Conservation (phyloP, 1,284 basidiomycete species). For the Pholiota adiposa region DNA sequence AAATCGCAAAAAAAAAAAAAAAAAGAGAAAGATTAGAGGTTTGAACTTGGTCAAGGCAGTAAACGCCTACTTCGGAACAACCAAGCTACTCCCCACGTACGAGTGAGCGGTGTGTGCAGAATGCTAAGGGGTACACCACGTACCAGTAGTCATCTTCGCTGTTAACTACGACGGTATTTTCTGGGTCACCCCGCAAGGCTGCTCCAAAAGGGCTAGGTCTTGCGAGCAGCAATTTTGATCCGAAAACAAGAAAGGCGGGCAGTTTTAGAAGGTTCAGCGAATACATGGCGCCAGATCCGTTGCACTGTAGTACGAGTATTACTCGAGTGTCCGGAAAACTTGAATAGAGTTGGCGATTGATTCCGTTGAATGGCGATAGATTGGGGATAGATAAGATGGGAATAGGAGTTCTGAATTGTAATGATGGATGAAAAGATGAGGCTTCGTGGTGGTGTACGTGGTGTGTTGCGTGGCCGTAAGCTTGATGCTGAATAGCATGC, state of each 20-base stretch:
- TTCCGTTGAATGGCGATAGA: no score
- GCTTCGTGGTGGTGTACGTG: no score
- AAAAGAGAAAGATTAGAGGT: background rate
- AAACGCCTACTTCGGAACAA: conserved; percentile 23
- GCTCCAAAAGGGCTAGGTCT: conserved; percentile 12
- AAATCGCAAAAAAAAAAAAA: background rate
- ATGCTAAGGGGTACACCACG: background rate
- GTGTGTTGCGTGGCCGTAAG: no score
- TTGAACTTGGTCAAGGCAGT: background rate
- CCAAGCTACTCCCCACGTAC: conserved; percentile 11
- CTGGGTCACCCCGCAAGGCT: conserved; percentile 14
- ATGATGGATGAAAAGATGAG: no score
- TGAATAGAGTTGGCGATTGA: no score
- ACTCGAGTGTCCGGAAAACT: no score
- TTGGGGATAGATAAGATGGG: no score
- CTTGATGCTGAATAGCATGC: no score
- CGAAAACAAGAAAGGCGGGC: background rate
- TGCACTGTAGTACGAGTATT: no score
- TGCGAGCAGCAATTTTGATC: background rate
- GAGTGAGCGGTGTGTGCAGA: background rate
- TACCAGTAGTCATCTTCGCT: conserved; percentile 28
- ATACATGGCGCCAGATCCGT: background rate
- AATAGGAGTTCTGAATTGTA: no score
- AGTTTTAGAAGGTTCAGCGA: background rate
- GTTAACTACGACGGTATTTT: conserved; percentile 29